Percentiles rank a stretch among this genome's conserved stretches.
Evolutionary conservation across 257 asterid genomes (phyloP).

Genomic region (Primulina eburnea): DNA sequence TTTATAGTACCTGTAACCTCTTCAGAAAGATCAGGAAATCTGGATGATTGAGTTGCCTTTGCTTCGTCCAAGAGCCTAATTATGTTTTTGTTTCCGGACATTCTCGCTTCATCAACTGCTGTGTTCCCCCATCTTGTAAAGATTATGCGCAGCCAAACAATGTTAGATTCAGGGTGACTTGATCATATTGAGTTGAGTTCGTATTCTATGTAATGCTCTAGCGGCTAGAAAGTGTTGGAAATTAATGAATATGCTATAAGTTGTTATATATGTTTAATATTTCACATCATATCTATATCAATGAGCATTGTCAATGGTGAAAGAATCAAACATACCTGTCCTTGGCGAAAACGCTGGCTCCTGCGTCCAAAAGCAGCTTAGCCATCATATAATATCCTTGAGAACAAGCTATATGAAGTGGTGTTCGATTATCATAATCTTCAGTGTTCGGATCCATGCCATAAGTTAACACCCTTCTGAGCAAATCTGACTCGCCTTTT

Average conservation of each 20-base stretch:
- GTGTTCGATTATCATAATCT: conserved; percentile 77
- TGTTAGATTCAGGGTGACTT: conserved; percentile 19
- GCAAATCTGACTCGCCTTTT: conserved; percentile 74
- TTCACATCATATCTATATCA: too few relatives aligned
- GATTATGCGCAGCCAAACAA: not conserved
- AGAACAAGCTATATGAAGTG: conserved; percentile 84
- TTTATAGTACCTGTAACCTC: conserved; percentile 47
- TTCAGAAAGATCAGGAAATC: conserved; percentile 36
- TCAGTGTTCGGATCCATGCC: conserved; percentile 74
- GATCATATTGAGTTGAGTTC: not conserved
- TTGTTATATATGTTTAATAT: too few relatives aligned
- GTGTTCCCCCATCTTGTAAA: conserved; percentile 78
- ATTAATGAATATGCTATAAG: too few relatives aligned
- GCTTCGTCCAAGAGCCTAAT: conserved; percentile 69
- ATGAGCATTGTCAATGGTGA: not conserved
- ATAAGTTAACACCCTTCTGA: conserved; percentile 52
- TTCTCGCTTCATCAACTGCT: conserved; percentile 73
- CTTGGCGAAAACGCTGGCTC: conserved; percentile 72
- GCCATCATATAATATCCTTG: conserved; percentile 75
- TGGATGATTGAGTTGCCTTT: conserved; percentile 44
- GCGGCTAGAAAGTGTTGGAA: not conserved
- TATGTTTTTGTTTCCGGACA: conserved; percentile 69
- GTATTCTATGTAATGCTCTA: not conserved
- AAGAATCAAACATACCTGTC: conserved; percentile 55
- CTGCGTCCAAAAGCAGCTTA: conserved; percentile 74